phyloP scores from a whole-genome alignment of 2,329 filamentous ascomycete species.

The Colletotrichum cereale region DNA sequence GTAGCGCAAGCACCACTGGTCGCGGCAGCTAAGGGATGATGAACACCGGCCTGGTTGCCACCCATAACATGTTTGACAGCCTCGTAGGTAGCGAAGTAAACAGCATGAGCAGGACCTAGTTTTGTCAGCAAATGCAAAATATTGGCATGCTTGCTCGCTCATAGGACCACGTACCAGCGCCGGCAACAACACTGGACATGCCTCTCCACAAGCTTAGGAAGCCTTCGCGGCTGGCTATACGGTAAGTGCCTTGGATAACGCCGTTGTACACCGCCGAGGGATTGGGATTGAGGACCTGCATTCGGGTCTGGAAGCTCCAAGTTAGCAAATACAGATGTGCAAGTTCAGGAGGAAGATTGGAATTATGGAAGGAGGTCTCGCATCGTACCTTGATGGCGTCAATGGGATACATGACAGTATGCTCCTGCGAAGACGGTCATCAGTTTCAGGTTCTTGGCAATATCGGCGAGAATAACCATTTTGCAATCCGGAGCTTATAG shows the following conservation, averaged over 20 bases:
- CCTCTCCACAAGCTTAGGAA: slow-evolving; percentile 94
- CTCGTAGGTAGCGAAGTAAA: slow-evolving; percentile 99
- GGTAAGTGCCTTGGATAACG: slow-evolving; percentile 90
- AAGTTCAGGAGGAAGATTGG: background rate
- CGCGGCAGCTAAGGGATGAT: slow-evolving; percentile 93
- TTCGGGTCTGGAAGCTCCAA: slow-evolving; percentile 78
- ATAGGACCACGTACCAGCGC: slow-evolving; percentile 76
- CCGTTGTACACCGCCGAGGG: slow-evolving; percentile 87
- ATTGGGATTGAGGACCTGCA: slow-evolving; percentile 93
- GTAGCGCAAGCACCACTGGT: slow-evolving; percentile 95
- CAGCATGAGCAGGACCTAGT: slow-evolving; percentile 91
- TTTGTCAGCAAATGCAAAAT: slow-evolving; percentile 9
- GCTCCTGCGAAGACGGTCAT: slow-evolving; percentile 73
- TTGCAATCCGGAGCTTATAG: slow-evolving; percentile 10
- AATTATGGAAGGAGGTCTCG: background rate
- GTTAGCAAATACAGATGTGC: slow-evolving; percentile 37
- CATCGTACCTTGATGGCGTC: slow-evolving; percentile 91
- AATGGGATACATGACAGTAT: slow-evolving; percentile 99
- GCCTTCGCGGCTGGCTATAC: slow-evolving; percentile 91
- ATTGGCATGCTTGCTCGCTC: background rate
- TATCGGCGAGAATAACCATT: background rate
- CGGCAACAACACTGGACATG: slow-evolving; percentile 94
- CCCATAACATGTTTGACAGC: slow-evolving; percentile 96
- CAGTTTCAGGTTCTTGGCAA: slow-evolving; percentile 29
- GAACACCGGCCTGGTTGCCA: slow-evolving; percentile 86